phyloP scores from a whole-genome alignment of 305 asterid genomes.

The Fraxinus velutina region DNA sequence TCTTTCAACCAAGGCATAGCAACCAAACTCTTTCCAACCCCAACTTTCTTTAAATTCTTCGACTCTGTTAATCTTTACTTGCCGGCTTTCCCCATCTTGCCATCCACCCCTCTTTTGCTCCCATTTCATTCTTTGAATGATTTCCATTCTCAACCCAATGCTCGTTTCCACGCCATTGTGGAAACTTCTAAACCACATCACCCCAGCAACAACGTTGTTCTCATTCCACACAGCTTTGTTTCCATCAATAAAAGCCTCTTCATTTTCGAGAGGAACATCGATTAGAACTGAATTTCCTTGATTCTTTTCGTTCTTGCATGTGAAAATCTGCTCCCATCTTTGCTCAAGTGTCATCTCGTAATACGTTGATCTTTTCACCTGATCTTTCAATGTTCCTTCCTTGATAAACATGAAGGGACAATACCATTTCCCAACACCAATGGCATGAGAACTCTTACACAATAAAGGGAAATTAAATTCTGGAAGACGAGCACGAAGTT shows the following conservation, averaged over 20 bases:
- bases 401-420: constrained; percentile 45
- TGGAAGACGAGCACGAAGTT: constrained; percentile 32
- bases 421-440: constrained; percentile 46
- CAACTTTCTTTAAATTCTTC: constrained; percentile 28
- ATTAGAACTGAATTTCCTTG: constrained; percentile 29
- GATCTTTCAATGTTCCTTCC: constrained; percentile 36
- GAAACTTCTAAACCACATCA: constrained; percentile 37
- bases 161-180: constrained; percentile 23
- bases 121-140: constrained; percentile 61
- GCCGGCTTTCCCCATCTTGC: constrained; percentile 25
- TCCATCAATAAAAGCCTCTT: constrained; percentile 39
- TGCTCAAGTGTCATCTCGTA: constrained; percentile 57
- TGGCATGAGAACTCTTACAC: constrained; percentile 8
- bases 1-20: constrained; percentile 64
- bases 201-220: constrained; percentile 27
- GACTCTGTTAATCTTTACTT: constrained; percentile 31
- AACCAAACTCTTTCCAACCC: constrained; percentile 45
- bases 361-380: constrained; percentile 41
- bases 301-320: constrained; percentile 17
- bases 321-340: constrained; percentile 55
- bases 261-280: constrained; percentile 38
- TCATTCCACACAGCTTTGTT: constrained; percentile 41
- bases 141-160: constrained; percentile 53
- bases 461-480: constrained; percentile 21
- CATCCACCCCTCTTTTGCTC: constrained; percentile 52